These are phyloP conservation scores for Arachis monticola DNA, from an alignment of 331 rosid genomes.

Conservation along the genomic window DNA sequence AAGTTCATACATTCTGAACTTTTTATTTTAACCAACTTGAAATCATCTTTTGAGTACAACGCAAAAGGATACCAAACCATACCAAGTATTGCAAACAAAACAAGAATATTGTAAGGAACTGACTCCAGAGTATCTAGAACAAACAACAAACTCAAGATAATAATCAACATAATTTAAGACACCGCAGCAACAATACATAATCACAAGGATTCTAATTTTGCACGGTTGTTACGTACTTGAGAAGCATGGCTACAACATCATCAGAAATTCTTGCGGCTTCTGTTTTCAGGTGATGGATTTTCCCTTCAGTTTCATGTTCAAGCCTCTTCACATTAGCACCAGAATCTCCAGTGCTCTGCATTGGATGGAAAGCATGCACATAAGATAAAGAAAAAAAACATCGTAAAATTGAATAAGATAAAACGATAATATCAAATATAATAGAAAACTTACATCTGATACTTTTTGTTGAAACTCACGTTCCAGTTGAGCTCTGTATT, in stretches of 20 bases:
- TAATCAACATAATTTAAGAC: conserved; percentile 36
- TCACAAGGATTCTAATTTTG: conserved; percentile 53
- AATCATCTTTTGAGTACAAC: conserved; percentile 36
- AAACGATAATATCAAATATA: neutral
- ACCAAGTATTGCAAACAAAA: conserved; percentile 27
- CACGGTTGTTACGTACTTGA: conserved; percentile 71
- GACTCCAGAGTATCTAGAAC: conserved; percentile 45
- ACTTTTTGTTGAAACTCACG: conserved; percentile 80
- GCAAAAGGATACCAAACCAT: conserved; percentile 34
- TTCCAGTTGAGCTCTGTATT: conserved; percentile 84
- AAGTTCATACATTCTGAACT: conserved; percentile 30
- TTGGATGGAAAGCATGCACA: conserved; percentile 24
- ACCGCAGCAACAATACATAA: conserved; percentile 30
- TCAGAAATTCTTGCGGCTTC: conserved; percentile 68
- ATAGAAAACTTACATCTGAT: conserved; percentile 55
- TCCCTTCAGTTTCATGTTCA: conserved; percentile 65
- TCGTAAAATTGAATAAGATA: neutral
- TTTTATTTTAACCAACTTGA: conserved; percentile 34
- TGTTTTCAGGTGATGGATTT: conserved; percentile 64
- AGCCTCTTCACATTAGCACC: conserved; percentile 91
- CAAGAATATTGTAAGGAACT: conserved; percentile 38
- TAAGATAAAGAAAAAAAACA: neutral
- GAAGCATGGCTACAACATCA: conserved; percentile 75
- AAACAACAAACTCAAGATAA: conserved; percentile 40
- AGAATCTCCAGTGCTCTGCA: conserved; percentile 83